Base-by-base conservation (phyloP, 306 rosid genomes). In the Glycine soja region DNA sequence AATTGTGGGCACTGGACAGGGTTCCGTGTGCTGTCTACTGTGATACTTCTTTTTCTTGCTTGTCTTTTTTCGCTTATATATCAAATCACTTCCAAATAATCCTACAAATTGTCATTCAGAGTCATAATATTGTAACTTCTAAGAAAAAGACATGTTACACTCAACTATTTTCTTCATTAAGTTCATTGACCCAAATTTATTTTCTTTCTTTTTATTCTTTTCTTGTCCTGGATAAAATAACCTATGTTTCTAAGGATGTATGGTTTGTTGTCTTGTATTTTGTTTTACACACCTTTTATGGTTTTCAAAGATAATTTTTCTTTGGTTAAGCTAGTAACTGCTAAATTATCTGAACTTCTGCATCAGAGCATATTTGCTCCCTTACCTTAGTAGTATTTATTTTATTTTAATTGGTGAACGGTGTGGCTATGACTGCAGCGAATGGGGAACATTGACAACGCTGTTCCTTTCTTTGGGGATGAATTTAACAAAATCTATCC, bases 401-500 rank as follows among this genome's bases (percentile, higher is more conserved):
- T 45, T 50, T 14, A 30, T 62, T 50, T 81, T 63, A 74, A 85
- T 36, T 42, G 77, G 57, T 63, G 57, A 56, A 10, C 56, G 34
- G 18, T 88, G 68, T 57, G 48, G 59, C 76, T 78, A 75, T 81
- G 57, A 74, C 82, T 82, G 89, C 97, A 95, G 99, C 88, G 90
- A 81, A 95, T 95, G 99, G 97, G 99, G 72, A 93, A 87, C 74
- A 95, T 95, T 72, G 93, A 93, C 66, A 73, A 85, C 0, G 94
- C 91, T 9, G 97, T 91, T 66, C 99, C 97, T 56, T 90, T 95
- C 81, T 95, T 95, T 78, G 97, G 99, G 62, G 84, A 88, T 24
- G 83, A 72, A 82, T 95, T 95, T 69, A 95, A 89, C 88, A 89
- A 85, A 88, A 93, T 95, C 81, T 95, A 91, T 88, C 97, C 99